Evolutionary conservation across 2,329 filamentous ascomycete genomes (phyloP).

Genomic region (Fusarium setosum): DNA sequence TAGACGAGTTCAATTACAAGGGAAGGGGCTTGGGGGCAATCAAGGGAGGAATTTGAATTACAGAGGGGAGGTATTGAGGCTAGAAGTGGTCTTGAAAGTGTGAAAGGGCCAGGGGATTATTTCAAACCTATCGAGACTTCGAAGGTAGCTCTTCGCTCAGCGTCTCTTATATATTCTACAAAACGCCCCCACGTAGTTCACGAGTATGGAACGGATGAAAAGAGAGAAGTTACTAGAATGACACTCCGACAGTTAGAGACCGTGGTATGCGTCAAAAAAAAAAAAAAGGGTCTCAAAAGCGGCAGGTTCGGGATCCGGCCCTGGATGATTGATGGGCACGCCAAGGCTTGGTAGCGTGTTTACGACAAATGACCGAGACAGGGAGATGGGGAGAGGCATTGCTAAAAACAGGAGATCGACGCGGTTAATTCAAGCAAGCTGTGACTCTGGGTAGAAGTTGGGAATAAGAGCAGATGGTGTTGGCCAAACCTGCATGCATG

Average conservation of each 20-base stretch:
- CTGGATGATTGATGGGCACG: slow-evolving; percentile 4
- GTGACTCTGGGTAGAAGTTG: slow-evolving; percentile 16
- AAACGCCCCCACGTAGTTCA: neutral
- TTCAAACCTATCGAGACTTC: no score
- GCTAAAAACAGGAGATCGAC: slow-evolving; percentile 29
- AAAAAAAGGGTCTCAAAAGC: slow-evolving; percentile 32
- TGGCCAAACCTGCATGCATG: neutral
- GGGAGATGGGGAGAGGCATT: slow-evolving; percentile 35
- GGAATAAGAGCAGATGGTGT: slow-evolving; percentile 1
- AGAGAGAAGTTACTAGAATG: neutral
- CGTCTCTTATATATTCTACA: slow-evolving; percentile 22
- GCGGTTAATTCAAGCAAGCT: slow-evolving; percentile 23
- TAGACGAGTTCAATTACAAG: no score
- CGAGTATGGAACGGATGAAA: neutral
- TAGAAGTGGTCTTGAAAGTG: no score
- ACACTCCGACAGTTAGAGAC: neutral
- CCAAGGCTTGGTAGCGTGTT: slow-evolving; percentile 22
- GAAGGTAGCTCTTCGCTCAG: no score
- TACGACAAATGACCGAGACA: slow-evolving; percentile 10
- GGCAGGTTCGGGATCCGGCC: slow-evolving; percentile 12
- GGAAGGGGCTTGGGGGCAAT: neutral
- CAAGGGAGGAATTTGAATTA: no score
- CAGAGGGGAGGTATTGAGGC: no score
- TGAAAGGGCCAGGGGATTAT: no score
- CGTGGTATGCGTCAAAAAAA: slow-evolving; percentile 8